A percentile compares a stretch with the other conserved stretches of the same genome.
phyloP scores from a whole-genome alignment of 208 protist species.

The Trypanosoma mega region DNA sequence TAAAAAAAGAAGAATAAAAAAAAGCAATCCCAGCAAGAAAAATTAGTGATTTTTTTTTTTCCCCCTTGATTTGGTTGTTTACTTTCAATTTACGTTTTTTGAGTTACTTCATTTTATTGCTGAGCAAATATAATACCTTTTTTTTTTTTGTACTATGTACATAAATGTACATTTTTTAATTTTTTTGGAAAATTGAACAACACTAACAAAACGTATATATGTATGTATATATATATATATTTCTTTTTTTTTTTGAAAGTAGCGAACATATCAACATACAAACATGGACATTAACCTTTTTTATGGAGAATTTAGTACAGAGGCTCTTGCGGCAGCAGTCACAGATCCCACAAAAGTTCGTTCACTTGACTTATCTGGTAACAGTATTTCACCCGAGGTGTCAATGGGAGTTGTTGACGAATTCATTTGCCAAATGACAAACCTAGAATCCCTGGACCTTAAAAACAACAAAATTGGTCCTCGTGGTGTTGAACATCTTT shows the following conservation, averaged over 20 bases:
- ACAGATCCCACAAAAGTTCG: constrained; percentile 38
- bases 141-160: not conserved
- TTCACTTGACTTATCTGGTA: constrained; percentile 75
- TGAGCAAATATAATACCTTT: no score
- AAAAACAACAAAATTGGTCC: constrained; percentile 85
- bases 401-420: constrained; percentile 42
- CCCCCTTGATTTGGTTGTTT: no score
- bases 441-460: constrained; percentile 67
- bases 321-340: constrained; percentile 45
- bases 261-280: not conserved
- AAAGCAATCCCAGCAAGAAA: no score
- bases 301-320: constrained; percentile 60
- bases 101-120: no score
- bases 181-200: not conserved
- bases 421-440: constrained; percentile 61
- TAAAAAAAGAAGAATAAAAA: no score
- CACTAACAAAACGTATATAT: not conserved
- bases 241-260: constrained; percentile 5
- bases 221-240: constrained; percentile 10
- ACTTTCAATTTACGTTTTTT: no score
- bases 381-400: constrained; percentile 58
- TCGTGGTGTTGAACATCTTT: constrained; percentile 51
- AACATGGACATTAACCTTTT: constrained; percentile 51
- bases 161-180: not conserved
- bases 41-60: no score